These are phyloP conservation scores for Aspergillus aculeatinus DNA, from an alignment of 2,329 filamentous ascomycete genomes.

Conservation along the genomic window DNA sequence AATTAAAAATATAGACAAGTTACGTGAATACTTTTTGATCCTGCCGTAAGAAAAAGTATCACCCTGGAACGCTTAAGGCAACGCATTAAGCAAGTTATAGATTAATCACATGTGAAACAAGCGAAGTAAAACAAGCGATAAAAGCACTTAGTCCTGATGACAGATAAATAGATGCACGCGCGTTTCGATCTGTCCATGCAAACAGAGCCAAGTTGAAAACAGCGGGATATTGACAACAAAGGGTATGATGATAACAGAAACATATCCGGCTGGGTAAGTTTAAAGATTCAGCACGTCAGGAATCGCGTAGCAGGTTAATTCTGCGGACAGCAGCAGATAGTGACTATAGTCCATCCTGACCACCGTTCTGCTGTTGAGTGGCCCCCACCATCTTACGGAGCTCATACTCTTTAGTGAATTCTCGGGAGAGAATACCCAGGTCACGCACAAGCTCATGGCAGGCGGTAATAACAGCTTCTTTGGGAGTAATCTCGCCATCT, in stretches of 20 bases:
- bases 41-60: too few relatives aligned
- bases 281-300: conserved; percentile 6
- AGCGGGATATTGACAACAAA: conserved; percentile 6
- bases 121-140: not conserved
- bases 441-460: conserved; percentile 82
- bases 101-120: not conserved
- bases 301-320: not conserved
- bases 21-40: too few relatives aligned
- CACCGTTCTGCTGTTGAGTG: conserved; percentile 44
- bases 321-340: not conserved
- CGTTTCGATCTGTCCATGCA: not conserved
- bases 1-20: too few relatives aligned
- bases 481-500: conserved; percentile 82
- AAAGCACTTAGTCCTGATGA: not conserved
- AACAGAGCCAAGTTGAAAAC: not conserved
- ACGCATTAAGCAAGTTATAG: too few relatives aligned
- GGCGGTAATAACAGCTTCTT: conserved; percentile 77
- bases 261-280: conserved; percentile 25
- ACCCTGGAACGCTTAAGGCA: too few relatives aligned
- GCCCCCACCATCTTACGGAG: conserved; percentile 78
- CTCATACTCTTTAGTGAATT: conserved; percentile 92
- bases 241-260: conserved; percentile 12
- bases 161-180: not conserved
- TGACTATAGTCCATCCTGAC: conserved; percentile 24
- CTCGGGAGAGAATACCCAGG: conserved; percentile 74